phyloP scores from a whole-genome alignment of 208 protist species.

The Tritrichomonas musculus region DNA sequence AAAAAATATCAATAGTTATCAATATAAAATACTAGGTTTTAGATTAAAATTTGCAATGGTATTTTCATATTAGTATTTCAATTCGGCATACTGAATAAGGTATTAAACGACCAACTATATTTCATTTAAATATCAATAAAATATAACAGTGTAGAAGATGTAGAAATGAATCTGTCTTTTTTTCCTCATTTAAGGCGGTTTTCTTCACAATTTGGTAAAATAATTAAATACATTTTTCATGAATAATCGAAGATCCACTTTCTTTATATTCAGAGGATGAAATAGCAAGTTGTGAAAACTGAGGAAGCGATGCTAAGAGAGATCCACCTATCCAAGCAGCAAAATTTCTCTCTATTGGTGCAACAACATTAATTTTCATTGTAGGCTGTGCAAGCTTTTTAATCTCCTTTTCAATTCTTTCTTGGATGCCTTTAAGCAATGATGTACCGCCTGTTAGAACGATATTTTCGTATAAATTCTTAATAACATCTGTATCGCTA shows the following conservation, averaged over 20 bases:
- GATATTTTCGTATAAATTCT: conserved; percentile 57
- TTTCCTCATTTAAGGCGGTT: too few relatives aligned
- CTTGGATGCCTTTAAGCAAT: conserved; percentile 72
- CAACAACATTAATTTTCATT: conserved; percentile 54
- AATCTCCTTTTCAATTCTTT: conserved; percentile 76
- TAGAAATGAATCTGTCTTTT: too few relatives aligned
- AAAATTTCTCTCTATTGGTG: conserved; percentile 65
- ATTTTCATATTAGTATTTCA: too few relatives aligned
- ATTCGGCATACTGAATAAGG: too few relatives aligned
- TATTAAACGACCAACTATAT: too few relatives aligned
- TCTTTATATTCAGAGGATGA: conserved; percentile 79
- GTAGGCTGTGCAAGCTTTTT: conserved; percentile 46
- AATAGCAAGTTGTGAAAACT: conserved; percentile 86
- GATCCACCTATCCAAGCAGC: conserved; percentile 82
- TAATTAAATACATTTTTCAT: conserved; percentile 61
- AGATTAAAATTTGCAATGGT: too few relatives aligned
- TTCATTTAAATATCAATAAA: too few relatives aligned
- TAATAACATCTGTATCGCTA: conserved; percentile 61
- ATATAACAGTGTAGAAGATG: too few relatives aligned
- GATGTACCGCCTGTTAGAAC: conserved; percentile 55
- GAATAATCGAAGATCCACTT: conserved; percentile 61
- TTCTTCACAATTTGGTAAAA: too few relatives aligned
- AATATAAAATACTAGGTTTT: too few relatives aligned
- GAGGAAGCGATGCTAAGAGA: conserved; percentile 79
- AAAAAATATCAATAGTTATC: too few relatives aligned